A percentile compares a stretch with the other conserved stretches of the same genome.
phyloP scores from a whole-genome alignment of 2,329 filamentous ascomycete species.

The Phaeomoniella chlamydospora region DNA sequence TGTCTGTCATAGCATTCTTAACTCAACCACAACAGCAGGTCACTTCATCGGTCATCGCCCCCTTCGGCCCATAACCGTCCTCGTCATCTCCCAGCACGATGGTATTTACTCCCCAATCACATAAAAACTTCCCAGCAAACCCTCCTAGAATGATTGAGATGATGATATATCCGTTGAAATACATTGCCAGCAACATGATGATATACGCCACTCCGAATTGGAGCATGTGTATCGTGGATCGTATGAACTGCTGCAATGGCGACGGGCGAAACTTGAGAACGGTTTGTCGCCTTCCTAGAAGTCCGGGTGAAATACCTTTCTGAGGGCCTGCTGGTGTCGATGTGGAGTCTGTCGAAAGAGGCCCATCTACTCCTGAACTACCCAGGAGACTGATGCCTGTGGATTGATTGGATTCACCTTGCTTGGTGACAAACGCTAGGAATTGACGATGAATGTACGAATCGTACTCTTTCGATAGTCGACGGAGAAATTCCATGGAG shows the following conservation, averaged over 20 bases:
- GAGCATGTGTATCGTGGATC: conserved; percentile 52
- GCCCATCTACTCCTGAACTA: too few species aligned
- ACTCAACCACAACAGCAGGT: too few species aligned
- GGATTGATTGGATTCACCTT: neutral
- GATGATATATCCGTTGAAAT: conserved; percentile 61
- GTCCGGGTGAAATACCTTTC: neutral
- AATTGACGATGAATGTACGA: conserved; percentile 20
- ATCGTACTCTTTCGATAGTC: conserved; percentile 52
- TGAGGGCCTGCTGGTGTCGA: neutral
- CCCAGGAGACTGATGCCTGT: too few species aligned
- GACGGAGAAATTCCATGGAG: conserved; percentile 48
- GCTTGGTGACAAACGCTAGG: neutral
- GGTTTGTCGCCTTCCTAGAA: too few species aligned
- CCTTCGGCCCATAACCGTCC: too few species aligned
- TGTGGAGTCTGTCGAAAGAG: neutral
- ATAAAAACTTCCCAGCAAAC: conserved; percentile 57
- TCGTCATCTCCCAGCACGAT: too few species aligned
- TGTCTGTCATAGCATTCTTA: too few species aligned
- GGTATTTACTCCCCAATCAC: too few species aligned
- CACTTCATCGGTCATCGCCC: too few species aligned
- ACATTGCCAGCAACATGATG: conserved; percentile 56
- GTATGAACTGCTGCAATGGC: conserved; percentile 52
- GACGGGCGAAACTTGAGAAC: conserved; percentile 4
- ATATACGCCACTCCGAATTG: conserved; percentile 68
- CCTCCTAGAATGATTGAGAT: conserved; percentile 68